Percentiles rank a stretch among this genome's conserved stretches.
phyloP scores from a whole-genome alignment of 1,284 basidiomycete genomes.

The Ceraceosorus bombacis region DNA sequence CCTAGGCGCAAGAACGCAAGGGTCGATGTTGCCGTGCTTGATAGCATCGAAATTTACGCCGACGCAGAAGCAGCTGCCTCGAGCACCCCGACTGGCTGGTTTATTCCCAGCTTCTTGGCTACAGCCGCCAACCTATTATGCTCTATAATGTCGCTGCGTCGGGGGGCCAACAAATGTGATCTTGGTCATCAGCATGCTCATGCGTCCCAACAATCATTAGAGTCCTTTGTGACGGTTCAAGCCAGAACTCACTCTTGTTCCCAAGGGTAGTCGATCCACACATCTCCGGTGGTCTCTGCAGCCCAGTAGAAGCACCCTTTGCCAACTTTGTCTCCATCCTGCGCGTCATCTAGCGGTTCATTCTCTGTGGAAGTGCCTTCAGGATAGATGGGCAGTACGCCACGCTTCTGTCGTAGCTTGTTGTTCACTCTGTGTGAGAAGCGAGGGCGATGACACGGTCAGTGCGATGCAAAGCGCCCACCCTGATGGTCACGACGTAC shows the following conservation, averaged over 20 bases:
- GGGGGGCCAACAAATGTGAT: background rate
- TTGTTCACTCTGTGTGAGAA: slow-evolving; percentile 31
- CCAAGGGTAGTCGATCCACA: slow-evolving; percentile 47
- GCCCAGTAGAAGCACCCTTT: slow-evolving; percentile 45
- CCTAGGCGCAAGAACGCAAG: too few species aligned
- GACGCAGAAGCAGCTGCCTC: too few species aligned
- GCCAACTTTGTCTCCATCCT: slow-evolving; percentile 27
- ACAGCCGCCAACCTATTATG: slow-evolving; percentile 46
- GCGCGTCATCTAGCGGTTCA: slow-evolving; percentile 22
- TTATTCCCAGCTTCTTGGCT: slow-evolving; percentile 27
- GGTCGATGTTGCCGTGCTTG: too few species aligned
- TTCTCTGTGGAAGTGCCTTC: slow-evolving; percentile 20
- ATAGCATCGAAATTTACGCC: too few species aligned
- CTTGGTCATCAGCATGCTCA: too few species aligned
- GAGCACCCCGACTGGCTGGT: background rate
- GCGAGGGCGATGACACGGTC: too few species aligned
- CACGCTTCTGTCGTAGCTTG: slow-evolving; percentile 42
- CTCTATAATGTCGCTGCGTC: slow-evolving; percentile 38
- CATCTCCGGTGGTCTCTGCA: slow-evolving; percentile 40
- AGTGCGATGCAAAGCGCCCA: too few species aligned
- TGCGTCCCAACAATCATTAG: too few species aligned
- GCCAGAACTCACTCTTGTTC: slow-evolving; percentile 26
- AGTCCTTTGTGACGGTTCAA: background rate
- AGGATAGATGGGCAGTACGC: slow-evolving; percentile 36
- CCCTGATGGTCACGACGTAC: background rate